Conservation (phyloP, 2,329 filamentous ascomycete species). For the Ophiocordyceps camponoti-leonardi region DNA sequence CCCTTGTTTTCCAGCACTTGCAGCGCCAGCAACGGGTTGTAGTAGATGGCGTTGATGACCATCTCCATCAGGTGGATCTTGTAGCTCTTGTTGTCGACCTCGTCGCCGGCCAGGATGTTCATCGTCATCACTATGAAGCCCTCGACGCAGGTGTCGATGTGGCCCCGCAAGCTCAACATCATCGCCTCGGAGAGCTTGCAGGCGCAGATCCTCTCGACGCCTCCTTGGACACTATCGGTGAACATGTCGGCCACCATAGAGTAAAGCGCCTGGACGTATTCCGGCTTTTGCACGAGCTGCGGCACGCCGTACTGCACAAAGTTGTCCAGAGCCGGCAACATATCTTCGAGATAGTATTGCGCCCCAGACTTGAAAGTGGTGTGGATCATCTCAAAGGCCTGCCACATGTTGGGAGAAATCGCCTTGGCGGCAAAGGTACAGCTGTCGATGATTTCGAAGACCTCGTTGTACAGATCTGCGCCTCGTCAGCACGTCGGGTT, state of each 20-base stretch:
- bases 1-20: constrained; percentile 77
- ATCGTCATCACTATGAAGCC: constrained; percentile 85
- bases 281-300: constrained; percentile 64
- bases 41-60: constrained; percentile 96
- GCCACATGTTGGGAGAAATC: constrained; percentile 96
- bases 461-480: constrained; percentile 82
- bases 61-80: constrained; percentile 97
- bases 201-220: constrained; percentile 87
- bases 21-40: constrained; percentile 75
- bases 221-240: constrained; percentile 75
- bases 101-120: constrained; percentile 56
- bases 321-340: constrained; percentile 95
- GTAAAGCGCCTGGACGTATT: constrained; percentile 75
- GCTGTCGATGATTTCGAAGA: constrained; percentile 98
- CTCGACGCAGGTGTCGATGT: constrained; percentile 74
- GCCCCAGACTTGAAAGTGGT: constrained; percentile 93
- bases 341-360: constrained; percentile 94
- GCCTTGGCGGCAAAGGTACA: constrained; percentile 95
- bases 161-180: constrained; percentile 84
- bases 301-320: constrained; percentile 85
- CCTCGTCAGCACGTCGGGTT: constrained; percentile 1
- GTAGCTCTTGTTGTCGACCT: constrained; percentile 81
- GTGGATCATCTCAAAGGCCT: constrained; percentile 92
- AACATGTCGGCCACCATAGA: constrained; percentile 96
- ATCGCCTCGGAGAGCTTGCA: constrained; percentile 95